Evolutionary conservation across 2,329 filamentous ascomycete species (phyloP).

Genomic region (Trichoderma atrobrunneum): DNA sequence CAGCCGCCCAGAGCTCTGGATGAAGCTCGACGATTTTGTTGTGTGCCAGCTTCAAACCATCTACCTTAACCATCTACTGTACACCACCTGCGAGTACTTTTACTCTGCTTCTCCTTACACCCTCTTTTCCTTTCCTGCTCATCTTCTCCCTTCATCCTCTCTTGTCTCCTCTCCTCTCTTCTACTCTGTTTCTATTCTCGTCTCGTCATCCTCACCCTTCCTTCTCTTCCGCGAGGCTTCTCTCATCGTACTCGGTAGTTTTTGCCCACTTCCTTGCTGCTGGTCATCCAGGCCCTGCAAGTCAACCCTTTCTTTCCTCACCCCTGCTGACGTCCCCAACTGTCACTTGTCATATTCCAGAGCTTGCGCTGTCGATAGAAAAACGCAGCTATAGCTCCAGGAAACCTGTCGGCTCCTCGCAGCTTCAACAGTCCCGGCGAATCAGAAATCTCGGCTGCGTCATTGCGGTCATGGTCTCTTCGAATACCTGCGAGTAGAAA

Average conservation of each 20-base stretch:
- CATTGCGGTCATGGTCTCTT: slow-evolving; percentile 10
- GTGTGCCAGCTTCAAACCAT: background rate
- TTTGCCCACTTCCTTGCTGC: slow-evolving; percentile 9
- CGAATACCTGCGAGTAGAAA: background rate
- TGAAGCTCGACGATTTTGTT: background rate
- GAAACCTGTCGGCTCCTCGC: background rate
- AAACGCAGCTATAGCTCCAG: background rate
- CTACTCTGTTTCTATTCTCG: background rate
- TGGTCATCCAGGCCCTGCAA: slow-evolving; percentile 15
- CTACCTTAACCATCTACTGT: background rate
- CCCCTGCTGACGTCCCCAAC: slow-evolving; percentile 19
- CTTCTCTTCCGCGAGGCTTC: background rate
- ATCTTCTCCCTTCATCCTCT: background rate
- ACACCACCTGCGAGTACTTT: background rate
- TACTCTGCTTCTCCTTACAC: background rate
- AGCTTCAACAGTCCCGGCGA: background rate
- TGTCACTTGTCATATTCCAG: slow-evolving; percentile 15
- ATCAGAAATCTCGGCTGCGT: background rate
- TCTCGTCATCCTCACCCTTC: background rate
- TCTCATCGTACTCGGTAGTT: slow-evolving; percentile 11
- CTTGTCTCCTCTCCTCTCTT: background rate
- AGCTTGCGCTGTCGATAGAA: slow-evolving; percentile 8
- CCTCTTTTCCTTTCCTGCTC: background rate
- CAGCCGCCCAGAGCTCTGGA: background rate
- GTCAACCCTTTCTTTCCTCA: slow-evolving; percentile 17